Conservation (phyloP, 2,329 filamentous ascomycete genomes). For the Gnomoniopsis sp. region DNA sequence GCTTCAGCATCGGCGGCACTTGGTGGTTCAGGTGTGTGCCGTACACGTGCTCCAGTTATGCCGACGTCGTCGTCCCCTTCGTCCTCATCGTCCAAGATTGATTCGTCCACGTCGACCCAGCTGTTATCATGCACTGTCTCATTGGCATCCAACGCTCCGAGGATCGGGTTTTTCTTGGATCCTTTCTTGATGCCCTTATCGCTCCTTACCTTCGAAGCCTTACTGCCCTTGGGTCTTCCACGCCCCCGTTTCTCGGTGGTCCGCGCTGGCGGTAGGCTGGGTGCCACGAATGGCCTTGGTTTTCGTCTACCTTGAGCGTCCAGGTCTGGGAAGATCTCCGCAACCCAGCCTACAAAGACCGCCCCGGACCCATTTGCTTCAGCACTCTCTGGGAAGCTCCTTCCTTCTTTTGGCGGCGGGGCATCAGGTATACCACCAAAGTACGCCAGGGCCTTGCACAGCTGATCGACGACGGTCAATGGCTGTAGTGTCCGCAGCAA, state of each 20-base stretch:
- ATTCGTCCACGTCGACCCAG: conserved; percentile 44
- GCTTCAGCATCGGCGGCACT: conserved; percentile 13
- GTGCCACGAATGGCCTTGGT: conserved; percentile 21
- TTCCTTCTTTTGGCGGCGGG: conserved; percentile 44
- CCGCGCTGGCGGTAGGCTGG: conserved; percentile 24
- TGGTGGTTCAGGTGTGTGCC: background rate
- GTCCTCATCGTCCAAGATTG: conserved; percentile 7
- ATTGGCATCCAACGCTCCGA: conserved; percentile 1
- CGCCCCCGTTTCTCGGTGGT: conserved; percentile 40
- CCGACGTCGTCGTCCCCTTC: conserved; percentile 1
- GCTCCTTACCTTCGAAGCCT: conserved; percentile 41
- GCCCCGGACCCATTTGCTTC: conserved; percentile 55
- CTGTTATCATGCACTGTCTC: conserved; percentile 33
- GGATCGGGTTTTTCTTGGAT: conserved; percentile 23
- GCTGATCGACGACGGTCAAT: conserved; percentile 55
- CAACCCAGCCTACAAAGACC: conserved; percentile 58
- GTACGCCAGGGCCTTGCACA: conserved; percentile 61
- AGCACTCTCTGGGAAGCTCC: conserved; percentile 52
- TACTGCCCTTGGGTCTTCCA: conserved; percentile 57
- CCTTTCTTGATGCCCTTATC: conserved; percentile 52
- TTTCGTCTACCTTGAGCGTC: conserved; percentile 16
- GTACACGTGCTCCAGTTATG: background rate
- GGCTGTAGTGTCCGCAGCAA: conserved; percentile 55
- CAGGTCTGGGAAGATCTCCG: conserved; percentile 57
- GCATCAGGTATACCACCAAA: conserved; percentile 59